Evolutionary conservation across 768 basidiomycete species (phyloP), one percentile per base, ranked within the genome.

Genomic region (Neoboletus brunneissimus): DNA sequence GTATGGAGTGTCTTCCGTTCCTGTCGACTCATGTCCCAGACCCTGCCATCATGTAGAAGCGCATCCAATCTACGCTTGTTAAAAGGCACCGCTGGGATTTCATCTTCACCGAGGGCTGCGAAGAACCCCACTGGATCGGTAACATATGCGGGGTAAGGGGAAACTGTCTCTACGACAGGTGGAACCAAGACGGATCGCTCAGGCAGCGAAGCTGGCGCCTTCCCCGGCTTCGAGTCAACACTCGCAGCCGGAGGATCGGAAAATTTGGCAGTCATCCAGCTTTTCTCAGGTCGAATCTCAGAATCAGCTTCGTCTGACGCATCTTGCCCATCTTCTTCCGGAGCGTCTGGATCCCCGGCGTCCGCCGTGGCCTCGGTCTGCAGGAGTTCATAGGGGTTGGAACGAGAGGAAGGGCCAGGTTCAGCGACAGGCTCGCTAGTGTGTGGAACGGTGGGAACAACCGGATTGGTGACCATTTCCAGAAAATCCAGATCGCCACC

Each of bases 1-100:
- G 59, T 49, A 47, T 80, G 69, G 0, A 88, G 65, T 2, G 57
- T 63, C 11, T 61, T 43, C 2, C 88, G 78, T 62, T 89, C 88
- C 1, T 31, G 8, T 5, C 42, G 43, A 4, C 83, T 83, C 76
- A 87, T 77, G 0, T 57, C 48, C 88, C 87, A 89, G 20, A 87
- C 72, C 31, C 74, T 65, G 1, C 63, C 73, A 0, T 64, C 48
- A 0, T 45, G 48, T 3, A 81, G 67, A 13, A 84, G 71, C 4
- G 59, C 63, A 1, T 72, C 65, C 12, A 86, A 45, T 2, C 70
- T 47, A 1, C 82, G 77, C 59, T 73, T 38, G 13, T 64, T 54
- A 0, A 54, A 44, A 4, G 82, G 82, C 4, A 78, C 52, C 0
- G 54, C 38, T 1, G 83, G 84, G 10, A 77, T 55, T 1, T 41